Percentiles rank a stretch among this genome's conserved stretches.
Evolutionary conservation across 257 asterid species (phyloP).

Genomic region (Nicotiana otophora): DNA sequence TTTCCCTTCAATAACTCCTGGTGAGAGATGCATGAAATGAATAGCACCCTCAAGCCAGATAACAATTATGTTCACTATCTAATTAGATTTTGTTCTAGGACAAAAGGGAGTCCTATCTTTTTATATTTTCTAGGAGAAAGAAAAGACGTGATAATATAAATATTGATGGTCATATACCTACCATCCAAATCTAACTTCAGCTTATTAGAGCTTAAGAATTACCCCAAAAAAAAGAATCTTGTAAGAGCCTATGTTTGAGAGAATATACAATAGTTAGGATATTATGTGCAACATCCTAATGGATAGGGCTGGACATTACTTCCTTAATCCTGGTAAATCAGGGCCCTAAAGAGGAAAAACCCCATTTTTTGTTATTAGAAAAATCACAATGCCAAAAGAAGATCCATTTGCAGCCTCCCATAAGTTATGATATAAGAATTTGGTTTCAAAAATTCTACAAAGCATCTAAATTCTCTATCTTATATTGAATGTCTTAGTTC

Average conservation of each 20-base stretch:
- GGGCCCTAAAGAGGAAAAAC: not conserved
- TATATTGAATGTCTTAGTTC: not conserved
- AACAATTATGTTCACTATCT: no score
- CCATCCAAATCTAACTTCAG: conserved; percentile 2
- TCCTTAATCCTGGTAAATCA: not conserved
- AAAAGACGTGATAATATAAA: not conserved
- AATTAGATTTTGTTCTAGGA: no score
- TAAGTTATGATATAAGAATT: not conserved
- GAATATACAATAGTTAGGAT: not conserved
- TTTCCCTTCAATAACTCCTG: no score
- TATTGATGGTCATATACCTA: not conserved
- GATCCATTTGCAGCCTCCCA: not conserved
- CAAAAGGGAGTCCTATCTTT: not conserved
- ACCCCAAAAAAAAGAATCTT: not conserved
- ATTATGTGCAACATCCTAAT: not conserved
- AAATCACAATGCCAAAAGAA: not conserved
- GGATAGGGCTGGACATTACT: not conserved
- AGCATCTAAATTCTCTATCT: not conserved
- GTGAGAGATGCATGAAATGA: no score
- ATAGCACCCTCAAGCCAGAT: no score
- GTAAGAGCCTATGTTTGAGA: not conserved
- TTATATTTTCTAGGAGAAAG: not conserved
- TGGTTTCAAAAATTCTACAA: no score
- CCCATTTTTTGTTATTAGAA: not conserved
- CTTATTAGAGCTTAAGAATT: not conserved